Evolutionary conservation across 2,329 filamentous ascomycete genomes (phyloP).

Genomic region (Colletotrichum spaethianum): DNA sequence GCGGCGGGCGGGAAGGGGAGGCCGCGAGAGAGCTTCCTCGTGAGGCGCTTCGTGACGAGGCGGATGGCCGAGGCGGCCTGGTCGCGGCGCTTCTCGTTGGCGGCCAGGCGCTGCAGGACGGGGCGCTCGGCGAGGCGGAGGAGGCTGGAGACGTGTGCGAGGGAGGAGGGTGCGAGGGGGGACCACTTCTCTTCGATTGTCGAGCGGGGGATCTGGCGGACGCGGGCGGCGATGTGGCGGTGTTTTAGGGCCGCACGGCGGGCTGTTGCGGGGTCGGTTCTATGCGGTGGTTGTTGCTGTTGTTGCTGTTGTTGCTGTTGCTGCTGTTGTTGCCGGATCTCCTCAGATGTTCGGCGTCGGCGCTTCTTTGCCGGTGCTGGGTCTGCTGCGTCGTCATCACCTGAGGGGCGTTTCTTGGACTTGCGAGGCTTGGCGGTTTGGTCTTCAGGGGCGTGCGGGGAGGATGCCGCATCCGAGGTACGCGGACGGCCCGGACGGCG

Average conservation of each 20-base stretch:
- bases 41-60: constrained; percentile 68
- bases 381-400: not conserved
- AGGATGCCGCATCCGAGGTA: constrained; percentile 25
- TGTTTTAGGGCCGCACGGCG: constrained; percentile 56
- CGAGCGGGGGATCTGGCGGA: constrained; percentile 70
- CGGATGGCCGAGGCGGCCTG: constrained; percentile 71
- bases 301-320: constrained; percentile 22
- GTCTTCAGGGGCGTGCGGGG: constrained; percentile 39
- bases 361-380: constrained; percentile 26
- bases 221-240: constrained; percentile 65
- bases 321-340: constrained; percentile 26
- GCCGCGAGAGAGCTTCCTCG: constrained; percentile 70
- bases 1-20: constrained; percentile 76
- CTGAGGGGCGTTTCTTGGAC: constrained; percentile 32
- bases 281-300: too few species aligned
- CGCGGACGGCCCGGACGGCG: constrained; percentile 41
- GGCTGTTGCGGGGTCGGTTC: constrained; percentile 16
- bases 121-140: constrained; percentile 73
- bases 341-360: constrained; percentile 26
- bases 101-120: constrained; percentile 70
- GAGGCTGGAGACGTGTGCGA: constrained; percentile 69
- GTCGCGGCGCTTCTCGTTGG: constrained; percentile 62
- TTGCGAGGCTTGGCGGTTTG: constrained; percentile 28
- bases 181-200: constrained; percentile 80
- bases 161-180: constrained; percentile 67